Evolutionary conservation across 1,139 yeast genomes (phyloP), one percentile per base, ranked within the genome.

Genomic region (Cylindricascospora bacillispora): DNA sequence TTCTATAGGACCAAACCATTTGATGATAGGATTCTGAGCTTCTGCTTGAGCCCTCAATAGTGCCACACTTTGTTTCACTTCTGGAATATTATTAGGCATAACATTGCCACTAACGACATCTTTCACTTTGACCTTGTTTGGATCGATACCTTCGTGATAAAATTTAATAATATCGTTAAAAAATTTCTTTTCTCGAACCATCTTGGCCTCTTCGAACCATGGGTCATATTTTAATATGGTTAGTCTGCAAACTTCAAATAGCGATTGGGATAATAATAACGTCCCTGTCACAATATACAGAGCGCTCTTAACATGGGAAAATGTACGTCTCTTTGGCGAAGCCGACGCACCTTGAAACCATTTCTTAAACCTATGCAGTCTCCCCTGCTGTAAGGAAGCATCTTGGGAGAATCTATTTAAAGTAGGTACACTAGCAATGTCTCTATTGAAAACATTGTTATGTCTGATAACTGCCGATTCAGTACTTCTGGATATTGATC

Each of bases 1-100:
- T 29, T 62, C 60, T 41, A 64, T 57, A 6, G 78, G 77, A 0
- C 81, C 81, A 45, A 64, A 70, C 79, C 79, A 73, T 30, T 42
- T 45, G 14, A 46, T 47, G 1, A 51, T 32, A 13, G 49, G 56
- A 59, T 59, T 46, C 55, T 64, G 35, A 60, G 70, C 38, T 43
- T 57, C 45, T 47, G 73, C 70, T 25, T 62, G 47, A 4, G 59
- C 59, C 28, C 76, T 60, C 31, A 69, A 69, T 25, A 52, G 31
- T 1, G 58, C 58, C 11, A 54, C 49, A 29, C 54, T 50, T 35
- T 52, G 56, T 30, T 46, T 51, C 2, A 52, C 47, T 27, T 52
- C 54, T n/a, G 55, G 53, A 10, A 41, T 40, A 29, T 47, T 49
- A 14, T 44, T 43, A 10, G 48, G 41, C 35, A 49, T 40, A 10